A percentile compares a stretch with the other conserved stretches of the same genome.
phyloP scores from a whole-genome alignment of 805 yeast species.

The Cyberlindnera amylophila region DNA sequence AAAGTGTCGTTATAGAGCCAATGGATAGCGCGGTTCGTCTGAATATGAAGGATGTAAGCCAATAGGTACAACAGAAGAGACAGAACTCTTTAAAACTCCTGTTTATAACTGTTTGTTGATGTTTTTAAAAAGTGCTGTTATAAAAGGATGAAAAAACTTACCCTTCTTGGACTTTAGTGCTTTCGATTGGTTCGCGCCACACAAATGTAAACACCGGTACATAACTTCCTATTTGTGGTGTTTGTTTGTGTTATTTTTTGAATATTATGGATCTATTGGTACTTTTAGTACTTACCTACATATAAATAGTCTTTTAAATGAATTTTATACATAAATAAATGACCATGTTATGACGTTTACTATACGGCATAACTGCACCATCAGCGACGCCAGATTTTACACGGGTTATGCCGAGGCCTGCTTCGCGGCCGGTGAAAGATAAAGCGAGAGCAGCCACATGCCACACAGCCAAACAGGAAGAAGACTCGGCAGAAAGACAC shows the following conservation, averaged over 20 bases:
- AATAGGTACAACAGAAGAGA: too few species aligned
- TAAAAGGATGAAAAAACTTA: not conserved
- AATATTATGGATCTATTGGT: too few species aligned
- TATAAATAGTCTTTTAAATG: too few species aligned
- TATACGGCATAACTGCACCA: conserved; percentile 10
- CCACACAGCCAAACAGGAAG: not conserved
- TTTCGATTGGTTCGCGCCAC: conserved; percentile 5
- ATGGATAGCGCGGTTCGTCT: not conserved
- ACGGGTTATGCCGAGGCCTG: conserved; percentile 1
- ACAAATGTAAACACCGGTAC: not conserved
- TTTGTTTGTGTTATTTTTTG: too few species aligned
- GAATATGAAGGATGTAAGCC: too few species aligned
- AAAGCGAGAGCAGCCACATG: conserved; percentile 13
- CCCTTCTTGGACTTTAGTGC: conserved; percentile 3
- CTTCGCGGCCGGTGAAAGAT: conserved; percentile 1
- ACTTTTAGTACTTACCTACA: too few species aligned
- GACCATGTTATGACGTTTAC: not conserved
- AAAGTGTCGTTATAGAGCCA: not conserved
- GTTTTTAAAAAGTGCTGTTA: not conserved
- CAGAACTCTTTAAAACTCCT: too few species aligned
- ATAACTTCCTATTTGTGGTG: too few species aligned
- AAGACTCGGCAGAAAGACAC: too few species aligned
- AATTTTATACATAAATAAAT: too few species aligned
- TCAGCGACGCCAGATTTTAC: not conserved
- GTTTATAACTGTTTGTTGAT: too few species aligned